Percentiles rank a stretch among this genome's conserved stretches.
Evolutionary conservation across 768 basidiomycete species (phyloP).

Genomic region (Pluteus cervinus): DNA sequence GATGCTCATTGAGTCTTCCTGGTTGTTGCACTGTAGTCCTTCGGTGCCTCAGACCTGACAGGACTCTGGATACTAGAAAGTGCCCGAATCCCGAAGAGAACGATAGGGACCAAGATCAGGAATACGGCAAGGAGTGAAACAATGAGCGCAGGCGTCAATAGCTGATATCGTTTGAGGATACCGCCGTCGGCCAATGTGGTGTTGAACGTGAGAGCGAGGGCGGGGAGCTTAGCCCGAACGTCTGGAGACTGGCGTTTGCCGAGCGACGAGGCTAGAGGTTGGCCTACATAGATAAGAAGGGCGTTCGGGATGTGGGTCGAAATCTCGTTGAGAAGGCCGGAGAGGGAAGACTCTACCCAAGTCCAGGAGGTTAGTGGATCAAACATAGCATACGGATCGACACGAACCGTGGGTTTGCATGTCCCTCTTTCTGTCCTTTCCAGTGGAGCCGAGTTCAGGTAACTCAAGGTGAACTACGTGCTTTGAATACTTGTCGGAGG

Average conservation of each 20-base stretch:
- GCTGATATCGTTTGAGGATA: conserved; percentile 68
- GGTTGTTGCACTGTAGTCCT: conserved; percentile 61
- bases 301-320: conserved; percentile 48
- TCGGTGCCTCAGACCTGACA: conserved; percentile 54
- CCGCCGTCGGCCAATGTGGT: conserved; percentile 42
- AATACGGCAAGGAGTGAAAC: conserved; percentile 54
- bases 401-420: conserved; percentile 53
- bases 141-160: conserved; percentile 74
- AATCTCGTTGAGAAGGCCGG: conserved; percentile 42
- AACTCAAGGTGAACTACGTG: conserved; percentile 54
- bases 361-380: conserved; percentile 5
- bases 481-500: too few relatives aligned
- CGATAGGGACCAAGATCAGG: conserved; percentile 62
- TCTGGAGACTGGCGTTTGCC: conserved; percentile 33
- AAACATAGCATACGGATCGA: neutral
- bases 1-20: conserved; percentile 64
- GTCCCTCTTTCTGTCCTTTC: conserved; percentile 36
- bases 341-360: conserved; percentile 37
- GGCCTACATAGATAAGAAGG: conserved; percentile 63
- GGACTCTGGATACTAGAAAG: conserved; percentile 74
- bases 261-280: conserved; percentile 24
- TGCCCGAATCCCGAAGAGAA: conserved; percentile 58
- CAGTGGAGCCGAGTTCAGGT: conserved; percentile 40
- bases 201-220: conserved; percentile 19
- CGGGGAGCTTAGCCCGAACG: conserved; percentile 17